Conservation (phyloP, 805 yeast species). For the Ogataea ganodermae region DNA sequence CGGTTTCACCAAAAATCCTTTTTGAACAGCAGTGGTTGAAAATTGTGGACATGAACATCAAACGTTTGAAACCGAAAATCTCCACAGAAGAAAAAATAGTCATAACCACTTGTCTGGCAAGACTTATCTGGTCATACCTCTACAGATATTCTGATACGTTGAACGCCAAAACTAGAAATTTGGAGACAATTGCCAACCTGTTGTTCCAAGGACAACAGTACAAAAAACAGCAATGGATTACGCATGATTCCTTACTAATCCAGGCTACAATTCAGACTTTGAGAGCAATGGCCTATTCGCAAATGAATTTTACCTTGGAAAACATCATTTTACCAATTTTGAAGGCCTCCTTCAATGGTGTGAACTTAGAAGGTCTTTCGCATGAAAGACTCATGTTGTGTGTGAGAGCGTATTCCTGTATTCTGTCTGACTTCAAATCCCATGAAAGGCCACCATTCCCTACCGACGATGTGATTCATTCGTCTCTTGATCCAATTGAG, state of each 20-base stretch:
- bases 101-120: conserved; percentile 63
- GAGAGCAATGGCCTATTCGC: conserved; percentile 77
- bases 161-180: conserved; percentile 79
- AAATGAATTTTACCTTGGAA: conserved; percentile 77
- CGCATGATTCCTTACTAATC: conserved; percentile 60
- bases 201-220: conserved; percentile 48
- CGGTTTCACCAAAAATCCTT: conserved; percentile 77
- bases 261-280: conserved; percentile 70
- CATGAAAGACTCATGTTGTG: conserved; percentile 75
- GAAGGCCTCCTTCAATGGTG: conserved; percentile 58
- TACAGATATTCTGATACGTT: conserved; percentile 86
- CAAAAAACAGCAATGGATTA: conserved; percentile 76
- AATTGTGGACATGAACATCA: conserved; percentile 62
- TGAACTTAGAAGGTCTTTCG: conserved; percentile 57
- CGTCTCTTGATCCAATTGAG: conserved; percentile 37
- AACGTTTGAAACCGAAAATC: conserved; percentile 63
- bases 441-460: conserved; percentile 76
- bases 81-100: conserved; percentile 51
- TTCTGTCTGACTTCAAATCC: conserved; percentile 60
- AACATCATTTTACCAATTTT: conserved; percentile 73
- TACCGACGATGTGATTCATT: conserved; percentile 46
- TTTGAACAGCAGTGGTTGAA: conserved; percentile 73
- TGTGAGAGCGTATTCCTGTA: conserved; percentile 68
- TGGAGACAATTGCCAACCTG: conserved; percentile 64
- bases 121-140: conserved; percentile 87